phyloP scores from a whole-genome alignment of 192 early-diverging fungal genomes.

The Rhizophagus clarus region DNA sequence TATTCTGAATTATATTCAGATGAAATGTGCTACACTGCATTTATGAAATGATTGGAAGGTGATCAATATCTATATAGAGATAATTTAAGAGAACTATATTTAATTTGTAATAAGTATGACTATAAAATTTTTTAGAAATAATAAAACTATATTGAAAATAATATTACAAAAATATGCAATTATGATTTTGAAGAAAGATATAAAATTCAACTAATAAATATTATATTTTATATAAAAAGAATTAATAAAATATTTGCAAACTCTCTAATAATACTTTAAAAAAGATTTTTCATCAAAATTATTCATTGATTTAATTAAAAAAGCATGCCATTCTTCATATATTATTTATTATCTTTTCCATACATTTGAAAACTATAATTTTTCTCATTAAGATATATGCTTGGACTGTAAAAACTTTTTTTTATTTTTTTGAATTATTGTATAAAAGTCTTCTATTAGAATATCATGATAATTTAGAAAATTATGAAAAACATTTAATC shows the following conservation, averaged over 20 bases:
- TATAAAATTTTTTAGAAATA: conserved; percentile 2
- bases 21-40: neutral
- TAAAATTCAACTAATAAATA: too few species aligned
- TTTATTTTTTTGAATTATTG: neutral
- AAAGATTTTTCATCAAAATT: too few species aligned
- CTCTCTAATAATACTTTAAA: too few species aligned
- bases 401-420: neutral
- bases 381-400: neutral
- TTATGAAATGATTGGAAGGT: neutral
- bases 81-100: conserved; percentile 1
- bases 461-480: neutral
- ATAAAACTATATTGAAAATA: too few species aligned
- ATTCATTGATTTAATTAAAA: too few species aligned
- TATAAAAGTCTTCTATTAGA: neutral
- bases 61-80: neutral
- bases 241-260: too few species aligned
- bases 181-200: too few species aligned
- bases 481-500: neutral
- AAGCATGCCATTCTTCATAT: too few species aligned
- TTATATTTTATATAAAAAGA: too few species aligned
- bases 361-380: neutral
- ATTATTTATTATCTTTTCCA: neutral
- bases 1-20: neutral
- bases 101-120: neutral
- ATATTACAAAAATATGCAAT: too few species aligned